Evolutionary conservation across 176 grass and related monocot genomes (phyloP).

Genomic region (Phragmites australis): DNA sequence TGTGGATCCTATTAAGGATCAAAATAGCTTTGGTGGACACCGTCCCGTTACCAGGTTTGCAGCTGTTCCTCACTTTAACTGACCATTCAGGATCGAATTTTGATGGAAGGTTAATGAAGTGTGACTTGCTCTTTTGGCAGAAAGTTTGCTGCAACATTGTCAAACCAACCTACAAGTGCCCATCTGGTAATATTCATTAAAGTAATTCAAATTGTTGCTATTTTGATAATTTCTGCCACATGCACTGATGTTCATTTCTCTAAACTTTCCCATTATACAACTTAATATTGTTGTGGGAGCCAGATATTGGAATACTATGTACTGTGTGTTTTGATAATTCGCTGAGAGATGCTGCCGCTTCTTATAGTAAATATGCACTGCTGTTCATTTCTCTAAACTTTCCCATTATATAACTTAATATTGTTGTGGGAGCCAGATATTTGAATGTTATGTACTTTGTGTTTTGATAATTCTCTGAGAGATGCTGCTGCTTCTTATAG

Average conservation of each 20-base stretch:
- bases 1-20: constrained; percentile 38
- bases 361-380: neutral
- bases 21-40: constrained; percentile 9
- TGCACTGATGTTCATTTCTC: neutral
- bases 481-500: neutral
- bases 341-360: neutral
- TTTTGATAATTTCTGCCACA: neutral
- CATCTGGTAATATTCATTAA: constrained; percentile 44
- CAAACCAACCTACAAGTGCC: constrained; percentile 40
- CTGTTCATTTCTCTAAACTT: constrained; percentile 16
- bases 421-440: neutral
- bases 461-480: neutral
- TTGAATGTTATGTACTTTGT: neutral
- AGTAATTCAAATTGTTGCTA: constrained; percentile 1
- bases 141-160: constrained; percentile 53
- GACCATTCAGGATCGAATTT: neutral
- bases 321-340: neutral
- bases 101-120: constrained; percentile 16
- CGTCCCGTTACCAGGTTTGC: constrained; percentile 61
- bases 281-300: neutral
- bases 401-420: neutral
- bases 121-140: constrained; percentile 28
- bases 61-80: neutral
- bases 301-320: neutral
- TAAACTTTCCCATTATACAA: constrained; percentile 3